Percentiles rank a stretch among this genome's conserved stretches.
Conservation (phyloP, 164 flowering plant species). For the Kalanchoe fedtschenkoi region DNA sequence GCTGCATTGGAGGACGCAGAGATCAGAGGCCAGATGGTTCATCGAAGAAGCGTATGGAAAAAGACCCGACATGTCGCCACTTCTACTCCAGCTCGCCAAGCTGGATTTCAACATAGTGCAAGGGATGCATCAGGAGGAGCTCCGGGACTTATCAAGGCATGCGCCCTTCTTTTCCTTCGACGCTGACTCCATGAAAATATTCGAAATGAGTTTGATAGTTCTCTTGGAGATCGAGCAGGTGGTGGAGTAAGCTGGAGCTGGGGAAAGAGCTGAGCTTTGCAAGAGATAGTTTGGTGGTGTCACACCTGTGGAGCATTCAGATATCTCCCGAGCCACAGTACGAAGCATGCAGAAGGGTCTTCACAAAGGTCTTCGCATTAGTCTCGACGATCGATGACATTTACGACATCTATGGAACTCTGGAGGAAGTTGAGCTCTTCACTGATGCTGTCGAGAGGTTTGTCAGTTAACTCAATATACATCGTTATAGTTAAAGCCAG, state of each 20-base stretch:
- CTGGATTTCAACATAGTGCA: no score
- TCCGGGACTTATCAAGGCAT: background rate
- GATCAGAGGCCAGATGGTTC: background rate
- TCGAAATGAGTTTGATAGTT: no score
- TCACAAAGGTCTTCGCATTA: background rate
- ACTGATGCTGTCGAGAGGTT: conserved; percentile 8
- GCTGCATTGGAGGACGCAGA: background rate
- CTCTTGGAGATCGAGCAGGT: background rate
- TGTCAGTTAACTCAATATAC: no score
- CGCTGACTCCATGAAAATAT: no score
- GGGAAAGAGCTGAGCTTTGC: background rate
- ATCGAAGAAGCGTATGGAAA: background rate
- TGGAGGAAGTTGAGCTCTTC: conserved; percentile 6
- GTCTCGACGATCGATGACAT: conserved; percentile 4
- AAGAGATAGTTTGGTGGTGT: no score
- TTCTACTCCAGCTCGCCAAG: background rate
- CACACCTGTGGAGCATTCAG: conserved; percentile 1
- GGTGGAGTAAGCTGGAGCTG: background rate
- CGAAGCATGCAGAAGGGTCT: background rate
- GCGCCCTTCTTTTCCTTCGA: background rate
- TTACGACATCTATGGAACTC: conserved; percentile 6
- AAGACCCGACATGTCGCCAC: background rate
- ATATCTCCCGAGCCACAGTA: background rate
- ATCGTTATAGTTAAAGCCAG: no score
- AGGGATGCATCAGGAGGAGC: background rate